Evolutionary conservation across 306 rosid species (phyloP).

Genomic region (Parietaria judaica): DNA sequence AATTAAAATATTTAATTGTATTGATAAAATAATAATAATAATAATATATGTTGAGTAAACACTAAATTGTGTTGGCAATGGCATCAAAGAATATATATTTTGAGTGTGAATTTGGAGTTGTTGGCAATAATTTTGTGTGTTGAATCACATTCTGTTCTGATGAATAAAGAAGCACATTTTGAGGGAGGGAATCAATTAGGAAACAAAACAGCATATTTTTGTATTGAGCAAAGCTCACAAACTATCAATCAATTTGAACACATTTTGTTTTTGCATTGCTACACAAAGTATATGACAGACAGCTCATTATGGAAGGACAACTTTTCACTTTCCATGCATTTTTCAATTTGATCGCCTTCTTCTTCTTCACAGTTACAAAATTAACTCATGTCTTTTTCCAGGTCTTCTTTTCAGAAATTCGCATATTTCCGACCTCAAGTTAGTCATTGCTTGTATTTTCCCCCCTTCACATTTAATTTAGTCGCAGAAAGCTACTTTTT

Average conservation of each 20-base stretch:
- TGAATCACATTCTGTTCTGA: constrained; percentile 1
- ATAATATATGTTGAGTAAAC: too few species aligned
- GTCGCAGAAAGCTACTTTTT: too few species aligned
- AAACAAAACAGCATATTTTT: not conserved
- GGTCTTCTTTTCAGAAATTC: too few species aligned
- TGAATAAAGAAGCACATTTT: constrained; percentile 16
- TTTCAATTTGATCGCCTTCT: not conserved
- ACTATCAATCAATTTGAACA: constrained; percentile 21
- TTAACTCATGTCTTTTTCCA: too few species aligned
- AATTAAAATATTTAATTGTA: too few species aligned
- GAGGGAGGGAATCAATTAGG: constrained; percentile 24
- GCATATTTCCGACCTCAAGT: too few species aligned
- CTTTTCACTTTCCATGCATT: not conserved
- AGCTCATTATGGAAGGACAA: constrained; percentile 3
- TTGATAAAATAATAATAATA: too few species aligned
- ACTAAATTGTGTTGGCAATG: too few species aligned
- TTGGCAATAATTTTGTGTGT: not conserved
- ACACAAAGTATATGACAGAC: constrained; percentile 12
- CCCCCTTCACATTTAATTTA: too few species aligned
- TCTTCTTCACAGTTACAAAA: not conserved
- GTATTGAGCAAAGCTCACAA: constrained; percentile 23
- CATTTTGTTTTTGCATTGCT: constrained; percentile 11
- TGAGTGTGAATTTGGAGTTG: not conserved
- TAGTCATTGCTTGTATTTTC: too few species aligned
- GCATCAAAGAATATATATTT: too few species aligned